phyloP scores from a whole-genome alignment of 1,284 basidiomycete species.

The Rhodotorula sp. region DNA sequence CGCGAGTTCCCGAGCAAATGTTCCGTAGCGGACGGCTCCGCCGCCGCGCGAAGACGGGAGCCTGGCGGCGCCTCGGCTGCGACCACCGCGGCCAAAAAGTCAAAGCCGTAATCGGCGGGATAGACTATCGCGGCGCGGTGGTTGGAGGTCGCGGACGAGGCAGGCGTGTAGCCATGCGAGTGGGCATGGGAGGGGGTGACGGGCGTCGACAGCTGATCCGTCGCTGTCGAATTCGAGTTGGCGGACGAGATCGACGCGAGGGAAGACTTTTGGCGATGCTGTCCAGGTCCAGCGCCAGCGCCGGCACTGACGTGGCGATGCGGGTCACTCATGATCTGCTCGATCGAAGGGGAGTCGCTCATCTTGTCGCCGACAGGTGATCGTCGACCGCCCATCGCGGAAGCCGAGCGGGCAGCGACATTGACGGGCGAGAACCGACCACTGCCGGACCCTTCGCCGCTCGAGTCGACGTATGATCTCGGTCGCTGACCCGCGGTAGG shows the following conservation, averaged over 20 bases:
- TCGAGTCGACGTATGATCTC: conserved; percentile 41
- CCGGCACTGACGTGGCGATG: neutral
- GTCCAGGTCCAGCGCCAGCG: conserved; percentile 3
- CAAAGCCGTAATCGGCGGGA: conserved; percentile 76
- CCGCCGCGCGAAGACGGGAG: neutral
- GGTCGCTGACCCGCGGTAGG: conserved; percentile 16
- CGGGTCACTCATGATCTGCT: conserved; percentile 18
- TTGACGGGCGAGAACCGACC: conserved; percentile 24
- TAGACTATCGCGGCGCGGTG: conserved; percentile 57
- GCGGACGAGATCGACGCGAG: conserved; percentile 26
- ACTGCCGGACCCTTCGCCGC: conserved; percentile 55
- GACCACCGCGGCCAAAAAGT: conserved; percentile 77
- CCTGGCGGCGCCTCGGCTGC: conserved; percentile 46
- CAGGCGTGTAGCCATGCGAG: conserved; percentile 42
- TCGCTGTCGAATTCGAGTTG: conserved; percentile 25
- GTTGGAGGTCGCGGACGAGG: conserved; percentile 45
- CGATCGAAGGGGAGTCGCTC: conserved; percentile 39
- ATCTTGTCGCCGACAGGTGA: conserved; percentile 26
- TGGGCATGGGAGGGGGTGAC: conserved; percentile 48
- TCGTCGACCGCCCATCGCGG: conserved; percentile 18
- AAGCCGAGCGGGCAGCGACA: conserved; percentile 17
- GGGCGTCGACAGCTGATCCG: conserved; percentile 45
- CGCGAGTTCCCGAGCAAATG: neutral
- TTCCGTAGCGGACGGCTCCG: neutral
- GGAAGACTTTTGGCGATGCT: conserved; percentile 34